Conservation (phyloP, 73 alveolate species). For the Tetrahymena elliotti region DNA sequence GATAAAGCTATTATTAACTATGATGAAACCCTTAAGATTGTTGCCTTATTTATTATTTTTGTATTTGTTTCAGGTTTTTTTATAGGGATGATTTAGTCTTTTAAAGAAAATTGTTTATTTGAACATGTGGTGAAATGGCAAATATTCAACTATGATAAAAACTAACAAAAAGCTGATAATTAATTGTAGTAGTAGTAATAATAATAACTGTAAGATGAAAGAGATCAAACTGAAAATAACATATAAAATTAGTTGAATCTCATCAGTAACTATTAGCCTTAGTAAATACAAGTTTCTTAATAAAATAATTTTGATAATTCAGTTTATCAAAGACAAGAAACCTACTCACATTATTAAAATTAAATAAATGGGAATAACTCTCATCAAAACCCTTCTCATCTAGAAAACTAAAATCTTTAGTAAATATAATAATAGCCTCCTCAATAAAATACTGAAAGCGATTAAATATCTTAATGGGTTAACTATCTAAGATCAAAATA, state of each 20-base stretch:
- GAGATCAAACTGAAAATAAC: not conserved
- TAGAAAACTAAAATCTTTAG: not conserved
- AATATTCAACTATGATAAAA: not conserved
- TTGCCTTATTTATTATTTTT: not conserved
- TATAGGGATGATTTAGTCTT: not conserved
- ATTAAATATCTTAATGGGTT: not conserved
- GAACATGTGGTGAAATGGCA: not conserved
- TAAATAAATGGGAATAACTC: not conserved
- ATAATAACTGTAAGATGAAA: not conserved
- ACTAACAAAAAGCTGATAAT: not conserved
- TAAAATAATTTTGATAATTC: not conserved
- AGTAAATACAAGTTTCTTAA: not conserved
- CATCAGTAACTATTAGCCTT: not conserved
- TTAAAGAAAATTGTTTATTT: not conserved
- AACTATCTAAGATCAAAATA: not conserved
- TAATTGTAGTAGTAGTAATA: too few species aligned
- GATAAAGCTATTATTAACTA: not conserved
- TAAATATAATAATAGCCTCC: not conserved
- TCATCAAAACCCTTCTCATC: not conserved
- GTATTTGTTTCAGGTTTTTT: not conserved
- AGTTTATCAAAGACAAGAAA: not conserved
- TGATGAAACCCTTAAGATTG: not conserved
- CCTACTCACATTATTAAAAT: not conserved
- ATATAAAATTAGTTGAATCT: not conserved
- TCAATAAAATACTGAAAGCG: not conserved